A percentile compares a stretch with the other conserved stretches of the same genome.
Evolutionary conservation across 2,329 filamentous ascomycete species (phyloP).

Genomic region (Penicillium sp.): DNA sequence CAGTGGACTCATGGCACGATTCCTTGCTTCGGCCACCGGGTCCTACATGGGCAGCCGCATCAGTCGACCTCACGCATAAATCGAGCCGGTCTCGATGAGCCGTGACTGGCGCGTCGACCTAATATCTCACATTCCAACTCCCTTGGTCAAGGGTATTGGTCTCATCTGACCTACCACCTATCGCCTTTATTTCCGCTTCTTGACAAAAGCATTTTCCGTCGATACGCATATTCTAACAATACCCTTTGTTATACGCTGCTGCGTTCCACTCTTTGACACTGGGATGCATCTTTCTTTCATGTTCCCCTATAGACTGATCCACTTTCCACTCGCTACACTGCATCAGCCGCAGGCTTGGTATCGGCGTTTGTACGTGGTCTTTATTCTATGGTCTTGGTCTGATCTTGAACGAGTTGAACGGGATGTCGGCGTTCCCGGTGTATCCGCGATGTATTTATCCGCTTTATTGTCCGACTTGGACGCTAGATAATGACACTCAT

Average conservation of each 20-base stretch:
- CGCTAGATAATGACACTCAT: no score
- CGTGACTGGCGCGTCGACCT: conserved; percentile 7
- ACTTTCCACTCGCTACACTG: background rate
- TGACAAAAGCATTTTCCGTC: conserved; percentile 14
- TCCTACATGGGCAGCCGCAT: conserved; percentile 39
- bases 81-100: conserved; percentile 20
- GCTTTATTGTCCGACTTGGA: background rate
- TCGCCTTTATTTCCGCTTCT: conserved; percentile 13
- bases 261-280: background rate
- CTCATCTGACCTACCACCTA: conserved; percentile 1
- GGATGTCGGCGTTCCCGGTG: no score
- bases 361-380: conserved; percentile 1
- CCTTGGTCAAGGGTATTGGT: background rate
- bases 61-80: conserved; percentile 27
- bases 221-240: conserved; percentile 18
- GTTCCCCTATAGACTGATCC: conserved; percentile 2
- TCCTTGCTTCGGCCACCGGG: conserved; percentile 40
- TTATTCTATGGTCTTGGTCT: background rate
- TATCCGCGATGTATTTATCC: no score
- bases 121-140: background rate
- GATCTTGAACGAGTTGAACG: no score
- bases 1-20: conserved; percentile 40
- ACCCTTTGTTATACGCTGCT: conserved; percentile 11
- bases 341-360: background rate
- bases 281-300: conserved; percentile 1